These are phyloP conservation scores for Monosporascus cannonballus DNA, from an alignment of 2,329 filamentous ascomycete genomes.

Conservation along the genomic window DNA sequence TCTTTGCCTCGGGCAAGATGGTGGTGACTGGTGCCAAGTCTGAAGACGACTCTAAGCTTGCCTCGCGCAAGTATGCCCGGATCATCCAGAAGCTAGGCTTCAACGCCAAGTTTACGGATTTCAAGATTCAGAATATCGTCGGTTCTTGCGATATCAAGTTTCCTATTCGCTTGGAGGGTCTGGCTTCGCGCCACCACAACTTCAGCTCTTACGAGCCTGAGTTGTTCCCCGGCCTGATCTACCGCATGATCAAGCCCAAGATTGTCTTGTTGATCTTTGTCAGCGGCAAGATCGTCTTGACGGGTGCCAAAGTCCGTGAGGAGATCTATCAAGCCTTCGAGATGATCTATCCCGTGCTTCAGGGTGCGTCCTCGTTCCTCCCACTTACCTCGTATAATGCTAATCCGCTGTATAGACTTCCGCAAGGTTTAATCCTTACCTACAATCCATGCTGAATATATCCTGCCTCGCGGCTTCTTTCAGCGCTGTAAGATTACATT, in stretches of 20 bases:
- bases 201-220: conserved; percentile 99
- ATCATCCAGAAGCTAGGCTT: conserved; percentile 99
- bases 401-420: conserved; percentile 37
- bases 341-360: conserved; percentile 93
- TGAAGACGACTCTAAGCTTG: conserved; percentile 95
- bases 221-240: conserved; percentile 97
- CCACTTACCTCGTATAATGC: conserved; percentile 9
- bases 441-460: conserved; percentile 11
- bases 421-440: conserved; percentile 43
- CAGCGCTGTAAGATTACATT: conserved; percentile 21
- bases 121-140: conserved; percentile 99
- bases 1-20: conserved; percentile 99
- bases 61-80: conserved; percentile 93
- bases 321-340: conserved; percentile 97
- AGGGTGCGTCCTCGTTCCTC: conserved; percentile 45
- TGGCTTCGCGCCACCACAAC: conserved; percentile 96
- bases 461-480: conserved; percentile 2
- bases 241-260: conserved; percentile 99
- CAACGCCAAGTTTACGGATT: conserved; percentile 99
- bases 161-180: conserved; percentile 90
- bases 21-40: conserved; percentile 97
- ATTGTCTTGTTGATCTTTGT: conserved; percentile 98
- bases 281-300: conserved; percentile 95
- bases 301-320: conserved; percentile 94
- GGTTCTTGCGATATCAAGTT: conserved; percentile 99